Base-by-base conservation (phyloP, 2,329 filamentous ascomycete genomes). In the Claviceps cyperi region DNA sequence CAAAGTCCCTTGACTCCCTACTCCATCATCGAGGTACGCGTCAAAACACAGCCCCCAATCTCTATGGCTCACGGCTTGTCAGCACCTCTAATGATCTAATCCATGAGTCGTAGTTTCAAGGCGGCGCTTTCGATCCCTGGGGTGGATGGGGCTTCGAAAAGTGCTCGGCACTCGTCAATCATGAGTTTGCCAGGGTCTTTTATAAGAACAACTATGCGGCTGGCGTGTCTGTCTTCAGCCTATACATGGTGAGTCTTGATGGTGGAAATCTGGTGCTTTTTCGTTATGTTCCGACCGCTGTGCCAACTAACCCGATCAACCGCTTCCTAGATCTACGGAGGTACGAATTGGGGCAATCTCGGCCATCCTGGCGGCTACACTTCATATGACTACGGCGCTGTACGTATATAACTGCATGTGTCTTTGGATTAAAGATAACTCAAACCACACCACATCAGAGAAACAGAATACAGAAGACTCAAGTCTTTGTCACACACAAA, bases 261-360 rank as follows among this genome's bases (percentile, higher is more conserved):
- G 32, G 4, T 21, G 5, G 22, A 19, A 19, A 2, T 15, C 28
- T 11, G 8, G 37, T 9, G n/a, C 19, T 19, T 19, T 38, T 8
- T 47, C 5, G 5, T 19, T 43, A 28, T 8, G 9, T 9, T 47
- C 9, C 13, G 14, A 15, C 13, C 5, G 5, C n/a, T 21, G 2
- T 39, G 7, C 13, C 32, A 6, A 48, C 24, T 17, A 21, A 14
- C 15, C 14, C n/a, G 11, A 47, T 47, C 11, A 6, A 9, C 15
- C 17, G 9, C 38, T 35, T 14, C 11, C 2, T 36, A 77, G 76
- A 81, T 76, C 1, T 86, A 75, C 55, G 86, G 86, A 14, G 86
- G 86, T 5, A 90, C 86, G 0, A 92, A 91, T 60, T 91, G 86
- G 86, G 86, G 86, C 0, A 90, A 88, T 54, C 64, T 87, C 4